These are phyloP conservation scores for Gryganskiella cystojenkinii DNA, from an alignment of 192 early-diverging fungal species.

Conservation along the genomic window DNA sequence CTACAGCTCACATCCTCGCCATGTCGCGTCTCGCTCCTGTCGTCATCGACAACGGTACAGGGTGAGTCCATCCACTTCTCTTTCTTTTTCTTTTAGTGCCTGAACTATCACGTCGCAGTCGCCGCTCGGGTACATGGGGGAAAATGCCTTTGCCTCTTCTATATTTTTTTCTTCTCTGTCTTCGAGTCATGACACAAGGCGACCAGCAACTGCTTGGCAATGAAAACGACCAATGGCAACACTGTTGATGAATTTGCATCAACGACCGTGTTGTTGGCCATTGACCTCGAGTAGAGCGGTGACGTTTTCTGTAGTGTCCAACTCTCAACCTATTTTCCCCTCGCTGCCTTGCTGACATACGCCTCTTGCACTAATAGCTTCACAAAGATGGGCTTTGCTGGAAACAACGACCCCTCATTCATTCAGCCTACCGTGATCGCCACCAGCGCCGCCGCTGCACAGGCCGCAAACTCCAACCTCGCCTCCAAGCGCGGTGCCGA, in stretches of 20 bases:
- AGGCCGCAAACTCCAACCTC: slow-evolving; percentile 70
- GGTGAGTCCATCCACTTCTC: slow-evolving; percentile 67
- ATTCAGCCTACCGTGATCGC: slow-evolving; percentile 97
- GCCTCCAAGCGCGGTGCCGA: slow-evolving; percentile 97
- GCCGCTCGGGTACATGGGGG: no score
- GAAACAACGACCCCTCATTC: slow-evolving; percentile 96
- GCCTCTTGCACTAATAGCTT: slow-evolving; percentile 63
- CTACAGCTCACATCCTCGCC: not conserved
- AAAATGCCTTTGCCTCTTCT: no score
- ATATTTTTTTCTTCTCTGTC: no score
- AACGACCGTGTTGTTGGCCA: no score
- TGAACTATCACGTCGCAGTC: slow-evolving; percentile 14
- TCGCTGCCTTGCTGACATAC: not conserved
- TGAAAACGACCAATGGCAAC: no score
- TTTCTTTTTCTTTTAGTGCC: not conserved
- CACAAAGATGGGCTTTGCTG: slow-evolving; percentile 98
- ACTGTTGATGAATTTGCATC: no score
- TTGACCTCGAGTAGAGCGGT: no score
- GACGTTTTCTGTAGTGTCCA: slow-evolving; percentile 10
- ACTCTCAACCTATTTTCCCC: slow-evolving; percentile 6
- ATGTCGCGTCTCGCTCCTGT: slow-evolving; percentile 78
- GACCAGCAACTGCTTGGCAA: no score
- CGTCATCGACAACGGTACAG: slow-evolving; percentile 99
- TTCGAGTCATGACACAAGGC: no score
- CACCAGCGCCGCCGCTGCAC: slow-evolving; percentile 62